Percentiles rank a stretch among this genome's conserved stretches.
Conservation (phyloP, 177 flowering plant species). For the Vitis hybrid region DNA sequence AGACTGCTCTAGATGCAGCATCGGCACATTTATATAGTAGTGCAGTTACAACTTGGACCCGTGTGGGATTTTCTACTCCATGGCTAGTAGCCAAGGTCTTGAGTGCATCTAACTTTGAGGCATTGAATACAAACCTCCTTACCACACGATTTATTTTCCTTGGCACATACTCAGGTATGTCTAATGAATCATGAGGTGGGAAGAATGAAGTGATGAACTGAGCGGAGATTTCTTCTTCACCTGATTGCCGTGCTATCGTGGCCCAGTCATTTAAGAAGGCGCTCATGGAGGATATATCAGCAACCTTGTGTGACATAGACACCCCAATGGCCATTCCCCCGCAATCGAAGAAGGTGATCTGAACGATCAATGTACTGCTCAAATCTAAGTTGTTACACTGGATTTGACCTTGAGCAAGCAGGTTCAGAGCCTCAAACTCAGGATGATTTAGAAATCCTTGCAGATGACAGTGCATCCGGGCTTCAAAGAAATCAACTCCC, state of each 20-base stretch:
- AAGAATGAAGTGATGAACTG: not conserved
- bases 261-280: constrained; percentile 39
- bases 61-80: too few species aligned
- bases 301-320: constrained; percentile 34
- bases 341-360: constrained; percentile 31
- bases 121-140: not conserved
- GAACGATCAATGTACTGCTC: constrained; percentile 17
- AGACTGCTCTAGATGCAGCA: not conserved
- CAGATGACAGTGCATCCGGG: constrained; percentile 10
- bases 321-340: constrained; percentile 41
- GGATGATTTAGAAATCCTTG: constrained; percentile 15
- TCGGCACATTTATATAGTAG: not conserved
- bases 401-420: constrained; percentile 15
- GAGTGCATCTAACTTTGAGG: not conserved
- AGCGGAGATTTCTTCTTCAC: not conserved
- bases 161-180: not conserved
- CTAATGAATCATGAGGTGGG: not conserved
- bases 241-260: not conserved
- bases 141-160: too few species aligned
- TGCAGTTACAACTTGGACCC: not conserved
- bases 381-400: not conserved
- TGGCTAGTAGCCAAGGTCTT: not conserved
- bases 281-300: constrained; percentile 23
- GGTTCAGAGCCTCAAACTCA: not conserved
- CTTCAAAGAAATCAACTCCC: constrained; percentile 28